Base-by-base conservation (phyloP, 768 basidiomycete genomes). In the Suillus decipiens region DNA sequence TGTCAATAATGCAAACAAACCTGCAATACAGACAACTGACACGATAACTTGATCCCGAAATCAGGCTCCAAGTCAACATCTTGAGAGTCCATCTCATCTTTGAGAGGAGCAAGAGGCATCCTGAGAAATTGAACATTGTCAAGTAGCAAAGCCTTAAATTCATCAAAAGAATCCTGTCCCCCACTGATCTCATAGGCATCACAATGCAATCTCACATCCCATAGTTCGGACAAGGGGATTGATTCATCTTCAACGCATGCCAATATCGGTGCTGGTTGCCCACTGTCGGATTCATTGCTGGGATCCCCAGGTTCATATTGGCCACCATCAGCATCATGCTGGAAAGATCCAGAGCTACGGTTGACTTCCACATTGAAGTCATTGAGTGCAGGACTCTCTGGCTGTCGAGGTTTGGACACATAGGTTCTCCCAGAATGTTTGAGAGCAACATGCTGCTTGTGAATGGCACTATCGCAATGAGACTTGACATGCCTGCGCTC, bases 391-490 rank as follows among this genome's bases (percentile, higher is more conserved):
- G 39, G 39, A 6, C 37, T 36, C 36, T 36, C 5, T n/a, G 10
- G 14, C 14, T 39, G 37, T 39, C 10, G 5, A 41, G 39, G 39
- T 41, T 41, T 17, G 42, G 36, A 28, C 15, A 58, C 31, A 24
- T 19, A 22, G 3, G 22, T 37, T 24, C 39, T 37, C 17, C 39
- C 7, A 9, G 56, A 28, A 50, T 15, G 8, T 47, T 19, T 59
- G 28, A 41, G 31, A 8, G 12, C 2, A 37, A 43, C 19, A 8
- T 41, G 53, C 5, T 41, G 39, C 17, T 41, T 39, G 53, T 62
- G 61, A 43, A 62, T 15, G 11, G 51, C 50, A 31, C 24, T 56
- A 10, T 43, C 22, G 36, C 37, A 39, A 19, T 62, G 61, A 34
- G 14, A 31, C 8, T 48, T 19, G 36, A 55, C 17, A 11, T 54